Percentiles rank a stretch among this genome's conserved stretches.
Evolutionary conservation across 2,329 filamentous ascomycete species (phyloP).

Genomic region (Monosporascus sp.): DNA sequence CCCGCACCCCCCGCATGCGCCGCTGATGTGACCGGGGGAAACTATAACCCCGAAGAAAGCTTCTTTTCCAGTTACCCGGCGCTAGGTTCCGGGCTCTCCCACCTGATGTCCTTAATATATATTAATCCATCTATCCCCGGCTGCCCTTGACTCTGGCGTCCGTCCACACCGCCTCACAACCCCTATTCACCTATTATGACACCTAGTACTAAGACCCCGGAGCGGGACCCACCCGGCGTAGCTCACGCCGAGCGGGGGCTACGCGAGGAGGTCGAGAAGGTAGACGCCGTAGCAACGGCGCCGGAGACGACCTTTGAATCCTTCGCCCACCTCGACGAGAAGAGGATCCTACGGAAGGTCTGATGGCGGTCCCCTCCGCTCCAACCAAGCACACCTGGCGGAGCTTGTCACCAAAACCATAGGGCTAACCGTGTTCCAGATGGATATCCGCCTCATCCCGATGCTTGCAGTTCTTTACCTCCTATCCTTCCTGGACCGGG

Average conservation of each 20-base stretch:
- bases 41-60: too few relatives aligned
- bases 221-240: conserved; percentile 10
- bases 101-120: neutral
- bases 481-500: conserved; percentile 63
- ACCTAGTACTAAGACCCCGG: conserved; percentile 11
- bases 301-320: conserved; percentile 19
- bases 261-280: conserved; percentile 12
- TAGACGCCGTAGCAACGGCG: conserved; percentile 16
- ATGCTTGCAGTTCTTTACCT: conserved; percentile 65
- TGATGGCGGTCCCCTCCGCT: neutral
- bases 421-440: conserved; percentile 27
- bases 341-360: conserved; percentile 53
- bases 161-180: neutral
- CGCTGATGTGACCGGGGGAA: neutral
- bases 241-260: conserved; percentile 7
- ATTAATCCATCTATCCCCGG: neutral
- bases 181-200: conserved; percentile 11
- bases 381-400: neutral
- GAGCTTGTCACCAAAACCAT: neutral
- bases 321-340: conserved; percentile 45
- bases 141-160: neutral
- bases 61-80: neutral
- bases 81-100: too few relatives aligned
- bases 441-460: conserved; percentile 49
- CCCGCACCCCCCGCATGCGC: neutral